Evolutionary conservation across 1,284 basidiomycete species (phyloP).

Genomic region (Cutaneotrichosporon daszewskae): DNA sequence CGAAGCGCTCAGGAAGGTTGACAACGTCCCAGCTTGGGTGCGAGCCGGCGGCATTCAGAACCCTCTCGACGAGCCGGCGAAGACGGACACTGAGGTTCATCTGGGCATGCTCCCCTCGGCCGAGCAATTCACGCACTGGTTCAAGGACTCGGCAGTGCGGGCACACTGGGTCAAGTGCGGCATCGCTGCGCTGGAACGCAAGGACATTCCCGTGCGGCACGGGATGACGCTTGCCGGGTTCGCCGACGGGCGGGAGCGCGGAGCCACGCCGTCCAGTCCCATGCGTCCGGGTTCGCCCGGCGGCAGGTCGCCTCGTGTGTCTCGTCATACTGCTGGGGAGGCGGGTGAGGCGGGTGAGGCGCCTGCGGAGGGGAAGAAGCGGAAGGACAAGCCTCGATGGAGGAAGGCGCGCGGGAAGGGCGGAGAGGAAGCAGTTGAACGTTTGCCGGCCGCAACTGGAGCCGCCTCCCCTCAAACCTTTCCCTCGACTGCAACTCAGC

Average conservation of each 20-base stretch:
- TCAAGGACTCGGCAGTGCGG: slow-evolving; percentile 3
- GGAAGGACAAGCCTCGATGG: no score
- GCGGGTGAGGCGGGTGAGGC: no score
- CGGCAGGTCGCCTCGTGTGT: no score
- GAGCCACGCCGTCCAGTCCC: no score
- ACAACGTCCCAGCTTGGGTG: slow-evolving; percentile 43
- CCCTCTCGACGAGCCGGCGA: background rate
- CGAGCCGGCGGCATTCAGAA: slow-evolving; percentile 33
- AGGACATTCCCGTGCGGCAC: slow-evolving; percentile 29
- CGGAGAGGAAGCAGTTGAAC: background rate
- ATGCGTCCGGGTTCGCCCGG: no score
- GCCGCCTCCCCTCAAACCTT: no score
- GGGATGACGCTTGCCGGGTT: slow-evolving; percentile 15
- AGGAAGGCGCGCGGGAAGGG: background rate
- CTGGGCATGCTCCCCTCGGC: slow-evolving; percentile 31
- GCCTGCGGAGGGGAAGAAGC: no score
- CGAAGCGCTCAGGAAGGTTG: slow-evolving; percentile 29
- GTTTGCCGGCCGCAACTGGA: no score
- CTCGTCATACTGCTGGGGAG: no score
- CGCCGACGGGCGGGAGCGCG: no score
- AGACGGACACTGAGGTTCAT: slow-evolving; percentile 3
- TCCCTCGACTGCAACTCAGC: no score
- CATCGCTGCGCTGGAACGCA: slow-evolving; percentile 23
- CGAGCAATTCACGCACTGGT: slow-evolving; percentile 33
- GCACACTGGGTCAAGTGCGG: slow-evolving; percentile 30